Evolutionary conservation across 768 basidiomycete species (phyloP), one percentile per base, ranked within the genome.

Genomic region (Mycena rosella): DNA sequence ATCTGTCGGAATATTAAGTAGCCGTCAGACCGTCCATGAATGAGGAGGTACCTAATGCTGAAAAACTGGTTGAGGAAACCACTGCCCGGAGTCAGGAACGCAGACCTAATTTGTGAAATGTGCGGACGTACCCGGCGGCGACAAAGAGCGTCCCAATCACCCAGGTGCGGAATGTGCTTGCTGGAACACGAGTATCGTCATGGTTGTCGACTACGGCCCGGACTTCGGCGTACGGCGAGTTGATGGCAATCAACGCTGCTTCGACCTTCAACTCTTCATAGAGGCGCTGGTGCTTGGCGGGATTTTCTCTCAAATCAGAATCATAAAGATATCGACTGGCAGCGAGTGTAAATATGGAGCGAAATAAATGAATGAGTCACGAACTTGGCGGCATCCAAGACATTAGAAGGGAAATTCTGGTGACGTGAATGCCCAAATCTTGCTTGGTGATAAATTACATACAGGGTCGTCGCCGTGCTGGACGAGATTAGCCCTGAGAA

Each of bases 161-260:
- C 80, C 80, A 82, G 73, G 81, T 77, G 54, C 88, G 81, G 79
- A 88, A 84, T 1, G 88, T 89, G 72, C 81, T 86, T 42, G 84
- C 84, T 0, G 82, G 82, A 63, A 88, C 83, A 3, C 78, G 80
- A 6, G 52, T 22, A 65, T 89, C 88, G 71, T 90, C 89, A 18
- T 83, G 79, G 52, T 84, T 89, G 15, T 86, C 78, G 1, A 90
- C 85, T 18, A 88, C 85, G 8, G 89, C 88, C 42, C 88, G 84
- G n/a, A 90, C 89, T 72, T 90, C 88, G 0, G 88, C 78, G 65
- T 89, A 89, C 11, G 88, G 86, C 7, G 87, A 89, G 72, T 91
- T 74, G 30, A 72, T 72, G 11, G 60, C 63, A 36, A 78, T 75
- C 56, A 78, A 53, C 5, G 74, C 77, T 20, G 75, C 75, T 63